Percentiles rank a stretch among this genome's conserved stretches.
Evolutionary conservation across 1,284 basidiomycete species (phyloP).

Genomic region (Stygiomarasmius scandens): DNA sequence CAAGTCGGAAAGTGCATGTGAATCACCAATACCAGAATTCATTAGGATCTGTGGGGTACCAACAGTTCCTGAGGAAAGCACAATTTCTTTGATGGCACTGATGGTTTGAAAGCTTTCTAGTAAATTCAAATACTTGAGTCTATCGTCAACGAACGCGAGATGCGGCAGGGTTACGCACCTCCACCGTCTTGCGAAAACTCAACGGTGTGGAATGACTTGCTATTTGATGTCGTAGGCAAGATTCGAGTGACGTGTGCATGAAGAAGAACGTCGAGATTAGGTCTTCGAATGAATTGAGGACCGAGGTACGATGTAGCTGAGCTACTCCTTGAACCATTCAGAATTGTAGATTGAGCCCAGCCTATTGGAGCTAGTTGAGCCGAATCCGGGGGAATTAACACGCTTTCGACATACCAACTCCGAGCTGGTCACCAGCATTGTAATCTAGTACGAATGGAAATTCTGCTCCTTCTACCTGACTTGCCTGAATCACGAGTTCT

Average conservation of each 20-base stretch:
- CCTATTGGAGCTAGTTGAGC: too few relatives aligned
- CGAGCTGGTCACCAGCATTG: constrained; percentile 35
- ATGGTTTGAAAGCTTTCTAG: too few relatives aligned
- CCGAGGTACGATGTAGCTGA: constrained; percentile 24
- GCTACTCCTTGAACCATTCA: constrained; percentile 22
- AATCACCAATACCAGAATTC: constrained; percentile 35
- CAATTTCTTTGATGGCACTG: too few relatives aligned
- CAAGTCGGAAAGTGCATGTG: constrained; percentile 23
- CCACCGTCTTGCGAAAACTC: constrained; percentile 9
- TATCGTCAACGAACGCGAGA: too few relatives aligned
- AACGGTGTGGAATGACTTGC: background rate
- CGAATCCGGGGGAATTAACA: too few relatives aligned
- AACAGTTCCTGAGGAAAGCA: too few relatives aligned
- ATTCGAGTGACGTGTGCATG: constrained; percentile 21
- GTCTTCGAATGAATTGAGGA: constrained; percentile 11
- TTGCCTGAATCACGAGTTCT: constrained; percentile 20
- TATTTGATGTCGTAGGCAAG: background rate
- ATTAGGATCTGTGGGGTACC: too few relatives aligned
- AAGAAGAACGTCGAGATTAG: constrained; percentile 26
- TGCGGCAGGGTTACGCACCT: too few relatives aligned
- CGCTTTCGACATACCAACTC: constrained; percentile 35
- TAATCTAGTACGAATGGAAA: constrained; percentile 36
- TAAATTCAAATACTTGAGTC: too few relatives aligned
- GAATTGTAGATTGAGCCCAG: constrained; percentile 16
- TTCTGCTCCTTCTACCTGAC: constrained; percentile 14